A percentile compares a stretch with the other conserved stretches of the same genome.
phyloP scores from a whole-genome alignment of 2,329 filamentous ascomycete genomes.

The Allantophomopsis lycopodina region DNA sequence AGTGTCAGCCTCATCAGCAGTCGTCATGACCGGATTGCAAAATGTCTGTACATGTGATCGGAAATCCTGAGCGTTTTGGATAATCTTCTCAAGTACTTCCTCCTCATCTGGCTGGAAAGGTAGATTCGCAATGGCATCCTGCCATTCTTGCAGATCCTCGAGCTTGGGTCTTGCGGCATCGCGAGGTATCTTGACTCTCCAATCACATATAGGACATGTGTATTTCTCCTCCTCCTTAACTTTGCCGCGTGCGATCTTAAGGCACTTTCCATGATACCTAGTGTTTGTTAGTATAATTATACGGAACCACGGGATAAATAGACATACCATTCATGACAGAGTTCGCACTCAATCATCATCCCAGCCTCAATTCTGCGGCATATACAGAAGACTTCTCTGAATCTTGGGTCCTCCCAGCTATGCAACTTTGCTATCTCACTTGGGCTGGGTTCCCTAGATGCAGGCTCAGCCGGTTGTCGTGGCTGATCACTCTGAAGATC shows the following conservation, averaged over 20 bases:
- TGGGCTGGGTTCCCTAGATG: conserved; percentile 68
- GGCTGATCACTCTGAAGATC: conserved; percentile 76
- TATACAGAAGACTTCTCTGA: conserved; percentile 86
- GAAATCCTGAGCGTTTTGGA: conserved; percentile 74
- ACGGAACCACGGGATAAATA: background rate
- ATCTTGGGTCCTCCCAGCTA: conserved; percentile 47
- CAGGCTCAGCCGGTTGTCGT: conserved; percentile 78
- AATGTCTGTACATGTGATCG: conserved; percentile 68
- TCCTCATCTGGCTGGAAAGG: conserved; percentile 97
- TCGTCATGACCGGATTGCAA: conserved; percentile 70
- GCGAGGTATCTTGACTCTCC: conserved; percentile 89
- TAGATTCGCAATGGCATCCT: conserved; percentile 64
- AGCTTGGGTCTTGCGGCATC: conserved; percentile 92
- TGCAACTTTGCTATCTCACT: conserved; percentile 30
- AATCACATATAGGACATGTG: conserved; percentile 95
- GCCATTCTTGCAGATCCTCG: conserved; percentile 74
- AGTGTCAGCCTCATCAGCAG: conserved; percentile 73
- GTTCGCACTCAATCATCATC: conserved; percentile 99
- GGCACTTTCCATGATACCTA: conserved; percentile 94
- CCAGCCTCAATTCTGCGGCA: conserved; percentile 86
- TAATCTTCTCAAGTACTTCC: conserved; percentile 70
- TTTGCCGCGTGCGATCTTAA: conserved; percentile 95
- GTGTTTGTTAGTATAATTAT: background rate
- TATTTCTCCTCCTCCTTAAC: conserved; percentile 98
- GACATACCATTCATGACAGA: conserved; percentile 90